Evolutionary conservation across 768 basidiomycete genomes (phyloP).

Genomic region (Mycena galopus): DNA sequence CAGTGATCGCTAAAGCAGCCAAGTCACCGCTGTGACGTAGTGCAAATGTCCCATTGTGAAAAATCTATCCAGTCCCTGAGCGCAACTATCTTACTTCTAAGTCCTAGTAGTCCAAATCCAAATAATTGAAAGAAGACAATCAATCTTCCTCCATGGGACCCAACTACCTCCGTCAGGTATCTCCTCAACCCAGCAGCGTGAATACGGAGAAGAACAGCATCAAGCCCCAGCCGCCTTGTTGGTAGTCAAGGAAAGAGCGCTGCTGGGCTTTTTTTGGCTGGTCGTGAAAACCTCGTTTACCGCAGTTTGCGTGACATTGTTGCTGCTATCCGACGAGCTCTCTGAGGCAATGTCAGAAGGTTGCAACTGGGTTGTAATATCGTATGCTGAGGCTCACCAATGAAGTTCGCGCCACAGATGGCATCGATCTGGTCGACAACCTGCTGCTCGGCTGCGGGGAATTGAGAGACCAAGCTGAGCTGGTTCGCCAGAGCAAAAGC

Average conservation of each 20-base stretch:
- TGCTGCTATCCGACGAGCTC: conserved; percentile 21
- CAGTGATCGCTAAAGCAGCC: neutral
- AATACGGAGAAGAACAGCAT: conserved; percentile 29
- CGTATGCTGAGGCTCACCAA: conserved; percentile 47
- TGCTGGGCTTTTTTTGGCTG: conserved; percentile 9
- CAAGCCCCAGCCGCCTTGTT: conserved; percentile 25
- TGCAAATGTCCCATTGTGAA: no score
- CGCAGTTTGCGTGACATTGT: conserved; percentile 39
- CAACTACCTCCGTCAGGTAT: neutral
- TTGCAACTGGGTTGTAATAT: neutral
- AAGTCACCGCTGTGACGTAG: neutral
- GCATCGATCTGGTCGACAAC: conserved; percentile 43
- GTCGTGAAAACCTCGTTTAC: conserved; percentile 6
- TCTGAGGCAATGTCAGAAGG: conserved; percentile 21
- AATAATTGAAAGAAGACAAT: no score
- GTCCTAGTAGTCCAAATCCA: no score
- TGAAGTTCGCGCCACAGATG: conserved; percentile 59
- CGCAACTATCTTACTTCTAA: no score
- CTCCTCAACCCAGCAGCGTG: conserved; percentile 29
- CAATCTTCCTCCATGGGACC: neutral
- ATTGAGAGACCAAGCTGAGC: conserved; percentile 26
- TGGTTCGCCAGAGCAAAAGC: conserved; percentile 51
- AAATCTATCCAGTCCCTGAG: no score
- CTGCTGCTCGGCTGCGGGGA: conserved; percentile 42
- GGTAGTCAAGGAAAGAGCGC: conserved; percentile 19